phyloP scores from a whole-genome alignment of 2,329 filamentous ascomycete species.

The Penicillium verrucosum region DNA sequence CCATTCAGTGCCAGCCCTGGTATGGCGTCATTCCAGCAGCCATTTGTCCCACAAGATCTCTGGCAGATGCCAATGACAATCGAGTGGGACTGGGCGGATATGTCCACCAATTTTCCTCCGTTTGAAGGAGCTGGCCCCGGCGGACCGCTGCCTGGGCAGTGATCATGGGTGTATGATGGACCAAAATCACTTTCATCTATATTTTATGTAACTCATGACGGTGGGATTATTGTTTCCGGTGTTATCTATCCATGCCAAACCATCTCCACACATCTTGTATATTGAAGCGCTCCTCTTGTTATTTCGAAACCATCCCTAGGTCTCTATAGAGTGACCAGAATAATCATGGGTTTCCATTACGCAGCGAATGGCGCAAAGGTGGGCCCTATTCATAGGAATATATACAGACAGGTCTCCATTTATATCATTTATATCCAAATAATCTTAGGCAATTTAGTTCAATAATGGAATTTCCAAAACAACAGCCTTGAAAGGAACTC shows the following conservation, averaged over 20 bases:
- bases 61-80: slow-evolving; percentile 96
- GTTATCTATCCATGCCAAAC: slow-evolving; percentile 7
- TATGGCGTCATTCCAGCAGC: slow-evolving; percentile 66
- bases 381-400: background rate
- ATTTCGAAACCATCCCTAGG: background rate
- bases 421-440: background rate
- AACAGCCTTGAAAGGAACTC: background rate
- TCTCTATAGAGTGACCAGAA: background rate
- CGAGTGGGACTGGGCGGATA: slow-evolving; percentile 76
- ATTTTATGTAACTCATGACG: slow-evolving; percentile 8
- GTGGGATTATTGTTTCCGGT: background rate
- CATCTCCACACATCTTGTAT: slow-evolving; percentile 18
- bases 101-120: slow-evolving; percentile 38
- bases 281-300: slow-evolving; percentile 8
- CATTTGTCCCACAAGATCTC: slow-evolving; percentile 85
- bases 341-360: background rate
- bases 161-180: slow-evolving; percentile 21
- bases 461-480: background rate
- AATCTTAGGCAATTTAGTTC: background rate
- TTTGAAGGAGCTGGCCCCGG: slow-evolving; percentile 29
- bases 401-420: slow-evolving; percentile 4
- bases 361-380: slow-evolving; percentile 7
- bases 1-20: slow-evolving; percentile 31
- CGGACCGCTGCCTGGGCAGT: slow-evolving; percentile 26
- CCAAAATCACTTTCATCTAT: background rate